These are phyloP conservation scores for Asterophora parasitica DNA, from an alignment of 768 basidiomycete genomes.

Conservation along the genomic window DNA sequence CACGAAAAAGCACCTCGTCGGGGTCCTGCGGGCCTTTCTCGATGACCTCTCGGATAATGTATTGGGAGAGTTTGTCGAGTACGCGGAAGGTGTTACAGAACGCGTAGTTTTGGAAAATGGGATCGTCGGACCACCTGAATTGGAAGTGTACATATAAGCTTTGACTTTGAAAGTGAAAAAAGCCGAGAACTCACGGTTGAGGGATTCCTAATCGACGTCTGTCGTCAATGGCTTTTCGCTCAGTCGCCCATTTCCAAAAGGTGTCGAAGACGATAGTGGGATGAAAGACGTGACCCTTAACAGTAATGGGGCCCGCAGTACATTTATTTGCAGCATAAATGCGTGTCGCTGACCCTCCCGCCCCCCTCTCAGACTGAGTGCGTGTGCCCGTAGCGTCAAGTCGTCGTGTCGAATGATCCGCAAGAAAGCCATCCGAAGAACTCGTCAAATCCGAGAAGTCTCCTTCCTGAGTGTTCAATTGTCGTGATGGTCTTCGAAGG, in stretches of 20 bases:
- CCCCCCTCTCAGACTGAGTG: not conserved
- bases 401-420: not conserved
- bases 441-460: slow-evolving; percentile 1
- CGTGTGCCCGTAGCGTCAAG: not conserved
- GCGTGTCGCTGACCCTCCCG: not conserved
- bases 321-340: not conserved
- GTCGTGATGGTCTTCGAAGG: not conserved
- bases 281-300: slow-evolving; percentile 34
- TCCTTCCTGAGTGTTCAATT: not conserved
- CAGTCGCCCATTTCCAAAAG: slow-evolving; percentile 55
- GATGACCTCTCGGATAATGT: slow-evolving; percentile 63
- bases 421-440: slow-evolving; percentile 1
- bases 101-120: slow-evolving; percentile 45
- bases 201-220: slow-evolving; percentile 44
- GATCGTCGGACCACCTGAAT: slow-evolving; percentile 64
- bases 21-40: slow-evolving; percentile 58
- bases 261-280: slow-evolving; percentile 56
- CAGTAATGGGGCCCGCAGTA: slow-evolving; percentile 21
- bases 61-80: slow-evolving; percentile 67
- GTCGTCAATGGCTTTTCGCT: slow-evolving; percentile 54
- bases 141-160: not conserved
- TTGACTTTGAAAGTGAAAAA: slow-evolving; percentile 7
- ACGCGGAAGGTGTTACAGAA: slow-evolving; percentile 79
- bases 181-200: slow-evolving; percentile 41
- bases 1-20: slow-evolving; percentile 64